Conservation (phyloP, 768 basidiomycete genomes). For the Mycena epipterygia region DNA sequence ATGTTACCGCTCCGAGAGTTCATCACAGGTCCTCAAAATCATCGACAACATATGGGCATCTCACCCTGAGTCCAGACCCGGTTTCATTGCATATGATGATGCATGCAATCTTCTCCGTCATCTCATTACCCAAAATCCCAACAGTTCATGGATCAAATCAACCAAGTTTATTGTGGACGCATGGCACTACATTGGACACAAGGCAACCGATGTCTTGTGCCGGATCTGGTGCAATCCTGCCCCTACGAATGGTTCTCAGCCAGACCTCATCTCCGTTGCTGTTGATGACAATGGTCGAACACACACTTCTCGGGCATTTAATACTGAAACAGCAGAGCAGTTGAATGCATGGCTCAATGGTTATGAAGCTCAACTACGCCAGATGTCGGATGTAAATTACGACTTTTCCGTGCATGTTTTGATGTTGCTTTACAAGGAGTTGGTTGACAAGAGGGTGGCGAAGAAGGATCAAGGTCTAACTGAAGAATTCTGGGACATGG, state of each 20-base stretch:
- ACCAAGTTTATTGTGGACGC: background rate
- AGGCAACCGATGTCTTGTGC: background rate
- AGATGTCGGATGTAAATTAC: background rate
- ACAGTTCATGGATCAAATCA: background rate
- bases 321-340: background rate
- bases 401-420: background rate
- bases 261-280: background rate
- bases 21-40: background rate
- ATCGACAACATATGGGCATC: background rate
- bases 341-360: background rate
- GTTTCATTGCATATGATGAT: slow-evolving; percentile 3
- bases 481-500: background rate
- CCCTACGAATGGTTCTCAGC: background rate
- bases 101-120: background rate
- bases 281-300: background rate
- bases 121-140: background rate
- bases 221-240: slow-evolving; percentile 4
- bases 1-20: slow-evolving; percentile 5
- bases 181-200: slow-evolving; percentile 2
- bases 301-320: background rate
- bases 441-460: background rate
- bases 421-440: background rate
- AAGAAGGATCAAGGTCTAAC: background rate
- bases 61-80: background rate
- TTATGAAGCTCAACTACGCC: slow-evolving; percentile 2